A percentile compares a stretch with the other conserved stretches of the same genome.
phyloP scores from a whole-genome alignment of 139 green algal genomes.

The Chlorella sp. region DNA sequence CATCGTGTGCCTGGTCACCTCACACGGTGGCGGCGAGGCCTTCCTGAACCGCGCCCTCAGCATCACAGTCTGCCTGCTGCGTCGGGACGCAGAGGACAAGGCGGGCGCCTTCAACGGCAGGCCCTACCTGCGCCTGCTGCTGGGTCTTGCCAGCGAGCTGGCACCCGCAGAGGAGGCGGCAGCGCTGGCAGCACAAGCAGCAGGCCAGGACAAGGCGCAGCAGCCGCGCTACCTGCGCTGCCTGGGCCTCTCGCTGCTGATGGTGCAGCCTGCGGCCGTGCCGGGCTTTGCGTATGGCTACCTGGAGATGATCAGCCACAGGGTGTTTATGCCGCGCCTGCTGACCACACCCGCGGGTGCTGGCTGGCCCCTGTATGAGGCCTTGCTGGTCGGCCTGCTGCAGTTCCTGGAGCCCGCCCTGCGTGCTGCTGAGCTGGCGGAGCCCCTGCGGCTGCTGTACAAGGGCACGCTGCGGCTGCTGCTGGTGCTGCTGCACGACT shows the following conservation, averaged over 20 bases:
- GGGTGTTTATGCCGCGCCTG: slow-evolving; percentile 89
- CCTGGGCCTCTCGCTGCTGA: slow-evolving; percentile 46
- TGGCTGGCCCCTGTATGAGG: slow-evolving; percentile 29
- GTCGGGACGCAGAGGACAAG: slow-evolving; percentile 67
- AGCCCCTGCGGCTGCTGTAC: slow-evolving; percentile 65
- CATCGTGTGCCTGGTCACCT: slow-evolving; percentile 38
- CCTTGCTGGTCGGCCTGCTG: slow-evolving; percentile 68
- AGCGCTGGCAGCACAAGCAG: slow-evolving; percentile 26
- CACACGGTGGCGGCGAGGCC: slow-evolving; percentile 50
- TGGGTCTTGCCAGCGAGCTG: slow-evolving; percentile 81
- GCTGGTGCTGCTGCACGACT: slow-evolving; percentile 98
- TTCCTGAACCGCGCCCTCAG: slow-evolving; percentile 64
- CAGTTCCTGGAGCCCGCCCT: slow-evolving; percentile 96
- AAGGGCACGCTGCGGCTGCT: slow-evolving; percentile 92
- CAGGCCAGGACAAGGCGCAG: slow-evolving; percentile 24
- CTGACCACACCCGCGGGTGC: slow-evolving; percentile 47
- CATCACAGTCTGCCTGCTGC: slow-evolving; percentile 52
- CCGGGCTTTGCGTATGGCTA: slow-evolving; percentile 94
- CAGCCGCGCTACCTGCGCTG: slow-evolving; percentile 11
- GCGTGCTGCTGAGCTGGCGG: slow-evolving; percentile 48
- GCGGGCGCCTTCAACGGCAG: slow-evolving; percentile 76
- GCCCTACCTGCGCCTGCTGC: slow-evolving; percentile 90
- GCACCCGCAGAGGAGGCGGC: too few relatives aligned
- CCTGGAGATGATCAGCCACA: slow-evolving; percentile 90
- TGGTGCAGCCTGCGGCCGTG: slow-evolving; percentile 76